A percentile compares a stretch with the other conserved stretches of the same genome.
phyloP scores from a whole-genome alignment of 2,329 filamentous ascomycete species.

The Colletotrichum sp. region DNA sequence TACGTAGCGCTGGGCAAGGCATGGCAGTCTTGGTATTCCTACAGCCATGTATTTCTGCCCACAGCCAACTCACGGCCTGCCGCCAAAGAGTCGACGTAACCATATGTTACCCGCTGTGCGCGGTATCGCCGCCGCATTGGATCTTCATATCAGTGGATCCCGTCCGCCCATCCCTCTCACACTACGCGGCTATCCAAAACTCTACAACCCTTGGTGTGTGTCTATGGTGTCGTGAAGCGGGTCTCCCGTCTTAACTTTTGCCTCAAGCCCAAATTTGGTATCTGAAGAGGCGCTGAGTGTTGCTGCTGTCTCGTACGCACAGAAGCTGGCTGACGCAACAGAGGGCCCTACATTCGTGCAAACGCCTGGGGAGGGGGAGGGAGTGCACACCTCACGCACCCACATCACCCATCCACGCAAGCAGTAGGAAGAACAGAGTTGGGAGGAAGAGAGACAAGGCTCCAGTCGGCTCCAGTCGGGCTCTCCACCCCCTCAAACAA shows the following conservation, averaged over 20 bases:
- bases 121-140: background rate
- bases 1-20: background rate
- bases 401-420: background rate
- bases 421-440: background rate
- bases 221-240: background rate
- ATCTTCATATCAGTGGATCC: constrained; percentile 3
- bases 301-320: constrained; percentile 8
- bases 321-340: background rate
- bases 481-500: constrained; percentile 4
- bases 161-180: background rate
- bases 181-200: background rate
- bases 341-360: background rate
- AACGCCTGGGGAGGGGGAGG: background rate
- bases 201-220: background rate
- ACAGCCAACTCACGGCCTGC: background rate
- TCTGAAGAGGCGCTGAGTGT: background rate
- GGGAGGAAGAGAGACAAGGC: background rate
- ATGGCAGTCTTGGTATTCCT: background rate
- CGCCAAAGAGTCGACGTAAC: background rate
- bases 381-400: background rate
- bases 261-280: background rate
- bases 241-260: constrained; percentile 5
- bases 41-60: background rate
- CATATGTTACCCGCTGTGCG: background rate
- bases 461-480: background rate